Base-by-base conservation (phyloP, 345 rosid species). In the Eutrema yunnanense region DNA sequence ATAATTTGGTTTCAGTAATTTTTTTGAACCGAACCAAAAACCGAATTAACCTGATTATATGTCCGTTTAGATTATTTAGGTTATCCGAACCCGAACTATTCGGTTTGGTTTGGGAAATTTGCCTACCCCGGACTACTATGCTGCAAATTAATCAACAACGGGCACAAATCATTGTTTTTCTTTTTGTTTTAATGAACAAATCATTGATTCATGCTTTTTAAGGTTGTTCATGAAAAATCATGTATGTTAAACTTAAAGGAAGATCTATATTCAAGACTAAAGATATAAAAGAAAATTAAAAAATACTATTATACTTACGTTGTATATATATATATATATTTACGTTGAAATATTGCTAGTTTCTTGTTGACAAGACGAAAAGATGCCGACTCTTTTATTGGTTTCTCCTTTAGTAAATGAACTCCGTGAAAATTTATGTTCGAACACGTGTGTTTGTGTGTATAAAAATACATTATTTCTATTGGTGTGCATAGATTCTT, bases 401-500 rank as follows among this genome's bases (percentile, higher is more conserved):
- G 19, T 65, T 49, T 67, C 54, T 65, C 53, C 9, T 74, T 44
- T 38, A 65, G 58, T 73, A 37, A 55, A 64, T 65, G 8, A 65
- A 37, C 43, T 62, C 6, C 3, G 14, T 58, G 53, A 57, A 9
- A 38, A 7, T 4, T 6, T 52, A 1, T 65, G 8, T 4, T 11
- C 8, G 56, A 47, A 65, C 57, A 49, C 71, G 48, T 61, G 14
- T 69, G 11, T 33, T 55, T 47, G 13, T 2, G 60, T 65, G 49
- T 36, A 38, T 1, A 22, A 22, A 22, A 22, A 22, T 22, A 22
- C 26, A 22, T 22, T 22, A 22, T 22, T 22, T 22, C 30, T 58
- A 47, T 65, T 65, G 72, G 60, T 73, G 43, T 57, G 26, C 66
- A 30, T 32, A 48, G 72, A 65, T 73, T 57, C 72, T 46, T 65